Base-by-base conservation (phyloP, 176 grass and related monocot genomes). In the Paspalum notatum region DNA sequence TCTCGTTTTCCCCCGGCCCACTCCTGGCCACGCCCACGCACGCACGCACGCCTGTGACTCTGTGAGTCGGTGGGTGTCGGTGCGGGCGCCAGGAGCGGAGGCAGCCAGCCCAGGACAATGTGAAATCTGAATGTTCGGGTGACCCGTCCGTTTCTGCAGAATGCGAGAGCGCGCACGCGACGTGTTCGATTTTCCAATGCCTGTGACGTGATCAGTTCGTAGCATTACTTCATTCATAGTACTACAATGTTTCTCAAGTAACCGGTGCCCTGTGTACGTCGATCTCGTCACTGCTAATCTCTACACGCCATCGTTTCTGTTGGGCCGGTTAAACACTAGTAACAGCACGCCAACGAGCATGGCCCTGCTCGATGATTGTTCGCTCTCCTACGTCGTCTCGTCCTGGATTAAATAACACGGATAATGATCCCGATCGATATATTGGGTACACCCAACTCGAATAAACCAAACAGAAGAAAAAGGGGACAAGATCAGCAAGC, bases 381-480 rank as follows among this genome's bases (percentile, higher is more conserved):
- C 20, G 6, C 16, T 25, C 55, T 10, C 13, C 18, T 11, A 9
- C 9, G 21, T n/a, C 55, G 9, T 52, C 52, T 1, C 11, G 5
- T 6, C 3, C 9, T 26, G 0, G 32, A 71, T 24, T 71, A 13
- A 42, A 27, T 46, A 48, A 14, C 0, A 2, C 4, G 16, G 3
- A 62, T 15, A 71, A 61, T 32, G 27, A 10, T 5, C n/a, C n/a
- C n/a, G 57, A 26, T 3, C 32, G 32, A 60, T 26, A 13, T 37
- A 32, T 78, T 51, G 43, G 55, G 14, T 62, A 18, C 40, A 78
- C 54, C 83, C 21, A 78, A 70, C 65, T 43, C 54, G 7, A 70
- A 41, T 13, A 62, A 7, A 7, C 20, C 8, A 2, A n/a, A 9
- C 32, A 3, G 32, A 32, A 38, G 8, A 51, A 44, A 32, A 9